Evolutionary conservation across 163 green algal species (phyloP).

Genomic region (Scenedesmus sp.): DNA sequence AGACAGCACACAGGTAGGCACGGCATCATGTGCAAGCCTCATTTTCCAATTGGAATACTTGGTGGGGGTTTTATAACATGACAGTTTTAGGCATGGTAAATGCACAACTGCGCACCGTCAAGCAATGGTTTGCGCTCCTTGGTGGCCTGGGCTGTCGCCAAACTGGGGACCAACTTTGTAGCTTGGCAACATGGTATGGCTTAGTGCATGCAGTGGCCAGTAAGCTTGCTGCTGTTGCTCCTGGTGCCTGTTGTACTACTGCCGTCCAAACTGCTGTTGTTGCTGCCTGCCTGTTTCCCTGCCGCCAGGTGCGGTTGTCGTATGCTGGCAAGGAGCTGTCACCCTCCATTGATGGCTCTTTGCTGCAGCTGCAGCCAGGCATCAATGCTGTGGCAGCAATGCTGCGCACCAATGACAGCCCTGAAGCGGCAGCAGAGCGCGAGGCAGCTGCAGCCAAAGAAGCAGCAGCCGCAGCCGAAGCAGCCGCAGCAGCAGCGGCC

Average conservation of each 20-base stretch:
- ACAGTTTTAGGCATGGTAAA: too few species aligned
- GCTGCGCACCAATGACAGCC: not conserved
- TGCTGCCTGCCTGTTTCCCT: not conserved
- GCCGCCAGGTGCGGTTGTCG: not conserved
- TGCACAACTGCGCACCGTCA: too few species aligned
- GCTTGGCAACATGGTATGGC: not conserved
- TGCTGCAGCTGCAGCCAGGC: not conserved
- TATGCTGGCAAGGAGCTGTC: slow-evolving; percentile 30
- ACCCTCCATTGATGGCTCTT: not conserved
- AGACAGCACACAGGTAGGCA: not conserved
- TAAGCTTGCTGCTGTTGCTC: not conserved
- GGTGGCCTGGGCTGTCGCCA: too few species aligned
- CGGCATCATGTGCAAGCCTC: not conserved
- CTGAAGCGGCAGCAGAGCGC: not conserved
- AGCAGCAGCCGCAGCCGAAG: not conserved
- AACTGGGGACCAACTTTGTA: too few species aligned
- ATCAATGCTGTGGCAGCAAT: not conserved
- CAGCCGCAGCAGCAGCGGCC: not conserved
- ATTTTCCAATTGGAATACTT: not conserved
- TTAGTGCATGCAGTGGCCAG: too few species aligned
- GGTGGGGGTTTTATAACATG: too few species aligned
- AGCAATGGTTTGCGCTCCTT: too few species aligned
- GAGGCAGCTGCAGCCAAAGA: not conserved
- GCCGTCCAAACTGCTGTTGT: too few species aligned
- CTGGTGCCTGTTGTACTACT: not conserved